These are phyloP conservation scores for Ogataea saltuana DNA, from an alignment of 805 yeast genomes.

Conservation along the genomic window DNA sequence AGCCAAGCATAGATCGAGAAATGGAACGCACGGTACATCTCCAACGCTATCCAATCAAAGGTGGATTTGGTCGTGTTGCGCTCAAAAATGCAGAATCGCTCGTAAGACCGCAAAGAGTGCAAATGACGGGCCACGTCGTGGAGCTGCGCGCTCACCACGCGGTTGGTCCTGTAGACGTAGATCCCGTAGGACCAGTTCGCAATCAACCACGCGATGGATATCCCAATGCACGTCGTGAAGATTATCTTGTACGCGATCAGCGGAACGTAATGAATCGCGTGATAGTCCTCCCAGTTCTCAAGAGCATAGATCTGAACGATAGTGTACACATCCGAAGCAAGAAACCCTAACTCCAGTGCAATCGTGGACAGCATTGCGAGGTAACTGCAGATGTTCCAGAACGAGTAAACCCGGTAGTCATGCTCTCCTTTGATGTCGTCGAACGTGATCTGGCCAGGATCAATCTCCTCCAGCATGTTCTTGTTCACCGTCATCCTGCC, in stretches of 20 bases:
- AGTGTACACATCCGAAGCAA: constrained; percentile 76
- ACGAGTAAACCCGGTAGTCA: constrained; percentile 38
- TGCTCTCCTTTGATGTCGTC: constrained; percentile 34
- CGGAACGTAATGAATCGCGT: constrained; percentile 36
- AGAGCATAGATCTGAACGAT: constrained; percentile 72
- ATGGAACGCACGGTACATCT: constrained; percentile 63
- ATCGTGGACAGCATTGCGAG: constrained; percentile 40
- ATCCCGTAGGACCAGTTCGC: constrained; percentile 62
- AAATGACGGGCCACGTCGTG: constrained; percentile 60
- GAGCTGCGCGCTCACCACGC: constrained; percentile 70
- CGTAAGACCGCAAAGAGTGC: constrained; percentile 59
- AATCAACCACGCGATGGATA: constrained; percentile 58
- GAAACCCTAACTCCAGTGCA: constrained; percentile 51
- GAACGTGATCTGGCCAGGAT: constrained; percentile 29
- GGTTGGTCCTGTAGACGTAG: constrained; percentile 55
- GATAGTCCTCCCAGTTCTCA: constrained; percentile 42
- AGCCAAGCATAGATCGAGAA: constrained; percentile 58
- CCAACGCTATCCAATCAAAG: constrained; percentile 68
- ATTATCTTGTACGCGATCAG: constrained; percentile 32
- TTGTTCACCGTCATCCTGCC: constrained; percentile 4
- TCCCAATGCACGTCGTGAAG: constrained; percentile 66
- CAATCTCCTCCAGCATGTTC: constrained; percentile 13
- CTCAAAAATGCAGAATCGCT: constrained; percentile 71
- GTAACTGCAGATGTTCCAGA: constrained; percentile 47
- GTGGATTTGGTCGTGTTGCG: constrained; percentile 64